A percentile compares a stretch with the other conserved stretches of the same genome.
Conservation (phyloP, 257 asterid species). For the Gardenia jasminoides region DNA sequence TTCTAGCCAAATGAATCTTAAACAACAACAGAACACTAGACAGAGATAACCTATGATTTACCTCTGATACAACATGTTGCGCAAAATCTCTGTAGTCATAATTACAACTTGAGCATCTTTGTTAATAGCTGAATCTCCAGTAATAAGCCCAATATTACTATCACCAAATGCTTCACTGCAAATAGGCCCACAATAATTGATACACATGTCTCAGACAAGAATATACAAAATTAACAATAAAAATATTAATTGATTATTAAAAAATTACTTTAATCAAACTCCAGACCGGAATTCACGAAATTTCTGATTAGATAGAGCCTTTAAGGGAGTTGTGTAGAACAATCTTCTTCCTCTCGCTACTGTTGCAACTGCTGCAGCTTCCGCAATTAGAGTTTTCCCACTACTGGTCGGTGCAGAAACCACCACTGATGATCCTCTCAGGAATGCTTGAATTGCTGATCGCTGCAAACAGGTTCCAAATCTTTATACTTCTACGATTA, state of each 20-base stretch:
- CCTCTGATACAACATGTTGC: constrained; percentile 95
- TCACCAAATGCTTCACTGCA: constrained; percentile 91
- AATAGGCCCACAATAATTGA: constrained; percentile 20
- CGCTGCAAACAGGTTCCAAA: constrained; percentile 36
- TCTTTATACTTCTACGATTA: background rate
- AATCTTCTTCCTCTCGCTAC: constrained; percentile 81
- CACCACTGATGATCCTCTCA: constrained; percentile 92
- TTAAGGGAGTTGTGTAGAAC: constrained; percentile 94
- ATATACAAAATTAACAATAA: background rate
- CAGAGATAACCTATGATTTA: constrained; percentile 16
- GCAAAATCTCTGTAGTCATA: constrained; percentile 97
- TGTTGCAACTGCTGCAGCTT: constrained; percentile 96
- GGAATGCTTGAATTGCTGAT: constrained; percentile 73
- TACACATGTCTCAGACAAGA: background rate
- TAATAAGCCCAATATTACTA: constrained; percentile 87
- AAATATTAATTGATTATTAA: background rate
- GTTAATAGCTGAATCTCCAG: constrained; percentile 96
- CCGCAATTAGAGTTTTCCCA: constrained; percentile 99
- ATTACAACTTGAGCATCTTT: constrained; percentile 92
- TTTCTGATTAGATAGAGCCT: constrained; percentile 96
- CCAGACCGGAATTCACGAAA: constrained; percentile 91
- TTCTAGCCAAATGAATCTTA: background rate
- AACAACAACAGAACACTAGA: constrained; percentile 14
- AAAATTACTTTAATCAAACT: constrained; percentile 9
- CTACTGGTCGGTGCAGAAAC: constrained; percentile 99